Evolutionary conservation across 2,329 filamentous ascomycete species (phyloP).

Genomic region (Trichoderma simmonsii): DNA sequence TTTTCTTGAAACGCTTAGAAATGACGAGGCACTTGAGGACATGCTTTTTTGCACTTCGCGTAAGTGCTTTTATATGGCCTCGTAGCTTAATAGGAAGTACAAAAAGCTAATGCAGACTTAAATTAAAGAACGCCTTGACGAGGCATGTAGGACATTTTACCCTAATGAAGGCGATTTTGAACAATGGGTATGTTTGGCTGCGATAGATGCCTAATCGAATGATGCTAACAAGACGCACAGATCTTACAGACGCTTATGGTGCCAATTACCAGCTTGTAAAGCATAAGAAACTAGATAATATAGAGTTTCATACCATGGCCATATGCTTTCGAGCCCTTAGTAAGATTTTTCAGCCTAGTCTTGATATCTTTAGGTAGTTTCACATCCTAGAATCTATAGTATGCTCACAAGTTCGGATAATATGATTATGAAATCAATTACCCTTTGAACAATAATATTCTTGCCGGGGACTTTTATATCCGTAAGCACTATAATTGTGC

Average conservation of each 20-base stretch:
- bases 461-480: no score
- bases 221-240: not conserved
- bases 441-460: no score
- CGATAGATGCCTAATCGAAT: not conserved
- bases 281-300: not conserved
- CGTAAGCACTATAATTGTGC: no score
- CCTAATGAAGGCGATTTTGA: not conserved
- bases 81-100: no score
- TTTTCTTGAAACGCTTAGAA: not conserved
- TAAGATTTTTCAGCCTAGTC: no score
- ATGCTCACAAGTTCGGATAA: no score
- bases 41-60: not conserved
- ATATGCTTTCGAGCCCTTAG: no score
- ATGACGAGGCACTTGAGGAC: not conserved
- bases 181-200: conserved; percentile 6
- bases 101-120: not conserved
- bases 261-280: not conserved
- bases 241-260: not conserved
- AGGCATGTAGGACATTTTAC: not conserved
- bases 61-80: not conserved
- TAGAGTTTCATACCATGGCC: no score
- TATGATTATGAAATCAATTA: no score
- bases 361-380: no score
- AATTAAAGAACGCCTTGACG: not conserved
- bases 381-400: no score